These are phyloP conservation scores for Bacterosira constricta DNA, from an alignment of 108 stramenopile genomes.

Conservation along the genomic window DNA sequence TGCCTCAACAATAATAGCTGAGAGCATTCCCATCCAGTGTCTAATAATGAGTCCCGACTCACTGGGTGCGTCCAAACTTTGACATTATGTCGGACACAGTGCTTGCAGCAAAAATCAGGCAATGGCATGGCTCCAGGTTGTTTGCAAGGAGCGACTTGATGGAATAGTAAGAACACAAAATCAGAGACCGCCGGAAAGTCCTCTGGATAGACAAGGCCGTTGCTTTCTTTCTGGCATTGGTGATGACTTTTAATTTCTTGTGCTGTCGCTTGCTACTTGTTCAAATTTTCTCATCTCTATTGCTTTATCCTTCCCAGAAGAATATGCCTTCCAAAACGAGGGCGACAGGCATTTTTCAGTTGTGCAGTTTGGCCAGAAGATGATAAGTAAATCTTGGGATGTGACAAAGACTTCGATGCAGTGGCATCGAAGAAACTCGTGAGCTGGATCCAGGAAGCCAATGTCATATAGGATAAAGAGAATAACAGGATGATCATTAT, in stretches of 20 bases:
- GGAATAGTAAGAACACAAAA: conserved; percentile 5
- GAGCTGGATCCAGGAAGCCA: conserved; percentile 11
- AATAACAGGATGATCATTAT: background rate
- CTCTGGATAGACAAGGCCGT: conserved; percentile 2
- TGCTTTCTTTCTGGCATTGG: background rate
- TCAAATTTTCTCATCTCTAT: conserved; percentile 1
- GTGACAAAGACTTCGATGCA: conserved; percentile 16
- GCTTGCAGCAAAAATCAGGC: conserved; percentile 7
- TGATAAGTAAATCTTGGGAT: background rate
- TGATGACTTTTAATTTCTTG: conserved; percentile 21
- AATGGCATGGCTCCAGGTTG: background rate
- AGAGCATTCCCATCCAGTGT: too few species aligned
- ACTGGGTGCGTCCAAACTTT: background rate
- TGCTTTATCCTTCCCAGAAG: conserved; percentile 2
- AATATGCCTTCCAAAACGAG: background rate
- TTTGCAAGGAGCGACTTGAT: conserved; percentile 11
- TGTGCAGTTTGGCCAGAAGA: conserved; percentile 2
- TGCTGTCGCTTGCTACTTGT: background rate
- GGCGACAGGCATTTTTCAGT: background rate
- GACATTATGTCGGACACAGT: conserved; percentile 1
- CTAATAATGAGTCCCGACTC: conserved; percentile 4
- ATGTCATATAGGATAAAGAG: background rate
- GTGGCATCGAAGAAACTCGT: conserved; percentile 6
- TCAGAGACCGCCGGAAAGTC: conserved; percentile 15
- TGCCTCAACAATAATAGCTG: conserved; percentile 5